Evolutionary conservation across 768 basidiomycete species (phyloP), one percentile per base, ranked within the genome.

Genomic region (Lentinus brumalis): DNA sequence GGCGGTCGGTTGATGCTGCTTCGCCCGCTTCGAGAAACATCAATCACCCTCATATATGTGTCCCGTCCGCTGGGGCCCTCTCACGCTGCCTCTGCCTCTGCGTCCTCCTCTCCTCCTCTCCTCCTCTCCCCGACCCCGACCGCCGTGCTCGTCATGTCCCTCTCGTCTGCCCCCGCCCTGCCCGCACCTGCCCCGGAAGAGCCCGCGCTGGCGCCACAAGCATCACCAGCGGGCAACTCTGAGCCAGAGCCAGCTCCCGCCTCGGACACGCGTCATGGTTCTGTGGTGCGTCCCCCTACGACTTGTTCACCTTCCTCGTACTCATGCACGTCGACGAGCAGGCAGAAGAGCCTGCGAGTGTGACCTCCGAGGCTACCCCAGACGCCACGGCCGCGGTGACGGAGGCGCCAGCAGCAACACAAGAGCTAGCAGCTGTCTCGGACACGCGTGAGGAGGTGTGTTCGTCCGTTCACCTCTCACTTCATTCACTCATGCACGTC

Each of bases 21-120:
- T 29, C 51, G 62, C 53, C 53, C 50, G 47, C 51, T 60, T 60
- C 59, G 53, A 60, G 59, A 26, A 60, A 60, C 49, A 60, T 55
- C 59, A 55, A 60, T 60, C 59, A 60, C 9, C 49, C 49, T 50
- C 31, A 50, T 60, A 60, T 59, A 59, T 44, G 51, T 29, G 3
- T 14, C 29, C 31, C 29, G 26, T n/a, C 44, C 52, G 21, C 10
- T 26, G 21, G 21, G 21, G 46, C 10, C 57, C 58, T 60, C 59
- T 51, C 53, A 50, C 59, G 53, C 53, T 18, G 44, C 44, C 44
- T 14, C 44, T 45, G n/a, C 26, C n/a, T 2, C 5, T 21, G n/a
- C 47, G 31, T 29, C 42, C 18, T 46, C 44, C 21, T 18, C 50
- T n/a, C 44, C 21, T 18, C 50, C 12, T 51, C 38, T 51, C 38